Conservation (phyloP, 1,284 basidiomycete species). For the Ceratobasidium sp. region DNA sequence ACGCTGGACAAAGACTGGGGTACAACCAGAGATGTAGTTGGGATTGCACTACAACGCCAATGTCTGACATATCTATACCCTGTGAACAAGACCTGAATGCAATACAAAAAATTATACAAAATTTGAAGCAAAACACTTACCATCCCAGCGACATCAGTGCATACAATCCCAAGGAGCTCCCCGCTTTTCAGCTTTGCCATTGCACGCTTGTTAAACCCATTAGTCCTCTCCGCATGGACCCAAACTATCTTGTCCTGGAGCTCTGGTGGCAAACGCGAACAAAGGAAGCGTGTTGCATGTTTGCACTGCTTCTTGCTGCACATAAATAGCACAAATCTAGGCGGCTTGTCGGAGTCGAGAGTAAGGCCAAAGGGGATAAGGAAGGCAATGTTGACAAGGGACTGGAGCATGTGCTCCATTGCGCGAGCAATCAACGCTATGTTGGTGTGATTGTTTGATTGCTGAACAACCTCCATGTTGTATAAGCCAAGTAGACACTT, state of each 20-base stretch:
- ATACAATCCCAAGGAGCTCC: conserved; percentile 21
- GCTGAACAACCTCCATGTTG: background rate
- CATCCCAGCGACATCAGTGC: conserved; percentile 32
- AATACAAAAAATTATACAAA: background rate
- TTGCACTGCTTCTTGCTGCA: background rate
- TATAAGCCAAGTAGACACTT: background rate
- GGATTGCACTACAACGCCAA: conserved; percentile 20
- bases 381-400: conserved; percentile 6
- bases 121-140: background rate
- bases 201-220: background rate
- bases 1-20: conserved; percentile 11
- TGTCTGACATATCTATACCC: conserved; percentile 31
- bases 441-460: conserved; percentile 25
- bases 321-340: conserved; percentile 30
- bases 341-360: background rate
- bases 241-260: conserved; percentile 5
- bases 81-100: background rate
- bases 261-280: conserved; percentile 2
- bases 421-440: background rate
- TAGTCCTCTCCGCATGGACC: conserved; percentile 27
- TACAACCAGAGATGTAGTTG: background rate
- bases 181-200: background rate
- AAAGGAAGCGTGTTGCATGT: background rate
- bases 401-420: background rate
- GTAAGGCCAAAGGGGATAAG: conserved; percentile 1